These are phyloP conservation scores for Sclerotinia borealis DNA, from an alignment of 2,329 filamentous ascomycete genomes.

Conservation along the genomic window DNA sequence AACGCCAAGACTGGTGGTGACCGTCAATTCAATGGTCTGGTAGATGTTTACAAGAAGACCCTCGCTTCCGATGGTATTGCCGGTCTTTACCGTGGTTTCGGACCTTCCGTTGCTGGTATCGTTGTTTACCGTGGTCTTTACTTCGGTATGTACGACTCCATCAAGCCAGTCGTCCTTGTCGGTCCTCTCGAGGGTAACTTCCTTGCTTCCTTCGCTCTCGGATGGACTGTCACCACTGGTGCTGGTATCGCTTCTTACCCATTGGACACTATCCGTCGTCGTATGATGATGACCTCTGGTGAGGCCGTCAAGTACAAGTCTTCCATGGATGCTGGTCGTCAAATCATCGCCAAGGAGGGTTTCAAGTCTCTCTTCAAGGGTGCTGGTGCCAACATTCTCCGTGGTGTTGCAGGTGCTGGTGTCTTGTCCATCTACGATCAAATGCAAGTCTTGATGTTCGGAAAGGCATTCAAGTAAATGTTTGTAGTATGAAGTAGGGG, in stretches of 20 bases:
- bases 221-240: conserved; percentile 99
- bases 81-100: conserved; percentile 99
- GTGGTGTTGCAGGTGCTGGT: conserved; percentile 99
- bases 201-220: conserved; percentile 97
- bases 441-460: conserved; percentile 98
- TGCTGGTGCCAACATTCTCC: conserved; percentile 99
- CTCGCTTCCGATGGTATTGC: conserved; percentile 96
- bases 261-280: conserved; percentile 99
- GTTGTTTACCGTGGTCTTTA: conserved; percentile 99
- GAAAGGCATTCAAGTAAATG: conserved; percentile 89
- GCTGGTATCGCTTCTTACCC: conserved; percentile 99
- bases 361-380: conserved; percentile 99
- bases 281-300: conserved; percentile 99
- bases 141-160: conserved; percentile 99
- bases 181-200: conserved; percentile 95
- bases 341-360: conserved; percentile 98
- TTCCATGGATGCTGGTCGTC: conserved; percentile 87
- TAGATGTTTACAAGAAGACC: conserved; percentile 99
- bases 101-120: conserved; percentile 98
- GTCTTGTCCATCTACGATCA: conserved; percentile 99
- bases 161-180: conserved; percentile 97
- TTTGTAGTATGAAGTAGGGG: conserved; percentile 24
- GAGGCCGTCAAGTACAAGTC: conserved; percentile 99
- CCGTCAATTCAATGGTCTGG: conserved; percentile 99
- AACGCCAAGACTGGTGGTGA: conserved; percentile 93